phyloP scores from a whole-genome alignment of 2,329 filamentous ascomycete genomes.

The Trichoderma asperellum region DNA sequence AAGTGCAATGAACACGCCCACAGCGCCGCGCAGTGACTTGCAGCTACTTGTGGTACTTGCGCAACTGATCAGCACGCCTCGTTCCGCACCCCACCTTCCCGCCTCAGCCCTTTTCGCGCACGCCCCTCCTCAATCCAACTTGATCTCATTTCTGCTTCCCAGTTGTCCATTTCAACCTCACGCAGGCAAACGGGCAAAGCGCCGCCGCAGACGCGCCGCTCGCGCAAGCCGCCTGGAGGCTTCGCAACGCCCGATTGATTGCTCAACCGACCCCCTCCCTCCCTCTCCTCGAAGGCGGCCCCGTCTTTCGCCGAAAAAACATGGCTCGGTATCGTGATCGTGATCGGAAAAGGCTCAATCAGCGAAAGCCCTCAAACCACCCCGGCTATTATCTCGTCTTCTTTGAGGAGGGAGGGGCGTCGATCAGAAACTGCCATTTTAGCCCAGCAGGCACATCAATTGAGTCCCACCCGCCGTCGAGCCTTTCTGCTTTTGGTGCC shows the following conservation, averaged over 20 bases:
- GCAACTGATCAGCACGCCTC: slow-evolving; percentile 7
- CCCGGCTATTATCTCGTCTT: slow-evolving; percentile 3
- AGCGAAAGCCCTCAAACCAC: background rate
- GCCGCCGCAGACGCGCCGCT: background rate
- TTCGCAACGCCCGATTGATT: background rate
- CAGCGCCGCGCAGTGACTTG: slow-evolving; percentile 18
- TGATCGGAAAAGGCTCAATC: background rate
- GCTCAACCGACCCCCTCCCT: background rate
- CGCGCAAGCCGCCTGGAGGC: background rate
- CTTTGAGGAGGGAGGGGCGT: slow-evolving; percentile 2
- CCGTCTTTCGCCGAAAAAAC: too few relatives aligned
- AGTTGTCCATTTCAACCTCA: background rate
- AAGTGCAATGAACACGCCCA: background rate
- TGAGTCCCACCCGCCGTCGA: slow-evolving; percentile 5
- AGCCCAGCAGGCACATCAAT: slow-evolving; percentile 22
- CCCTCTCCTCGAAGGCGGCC: background rate
- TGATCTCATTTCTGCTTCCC: background rate
- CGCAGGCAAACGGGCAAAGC: background rate
- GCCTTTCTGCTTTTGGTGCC: slow-evolving; percentile 2
- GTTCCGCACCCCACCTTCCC: slow-evolving; percentile 12
- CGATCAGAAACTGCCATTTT: slow-evolving; percentile 20
- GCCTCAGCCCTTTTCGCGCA: slow-evolving; percentile 1
- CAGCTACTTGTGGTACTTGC: slow-evolving; percentile 24
- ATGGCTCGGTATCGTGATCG: background rate
- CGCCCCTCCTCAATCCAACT: slow-evolving; percentile 1